These are phyloP conservation scores for Podospora conica DNA, from an alignment of 495 filamentous ascomycete species.

Conservation along the genomic window DNA sequence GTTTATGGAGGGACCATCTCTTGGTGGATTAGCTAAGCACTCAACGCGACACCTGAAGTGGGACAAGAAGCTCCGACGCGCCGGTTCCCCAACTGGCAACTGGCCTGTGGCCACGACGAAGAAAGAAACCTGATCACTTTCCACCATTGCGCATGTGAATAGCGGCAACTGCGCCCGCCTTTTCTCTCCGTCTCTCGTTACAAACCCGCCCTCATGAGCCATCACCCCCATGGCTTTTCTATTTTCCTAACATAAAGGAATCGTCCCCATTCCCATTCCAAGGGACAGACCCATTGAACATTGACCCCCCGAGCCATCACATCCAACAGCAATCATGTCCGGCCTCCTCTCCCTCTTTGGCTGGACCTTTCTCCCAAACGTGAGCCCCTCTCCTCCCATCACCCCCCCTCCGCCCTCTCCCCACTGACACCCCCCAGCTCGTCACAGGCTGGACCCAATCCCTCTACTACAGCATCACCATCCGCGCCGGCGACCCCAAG, in stretches of 20 bases:
- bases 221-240: background rate
- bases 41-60: background rate
- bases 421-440: constrained; percentile 44
- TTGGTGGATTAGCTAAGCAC: background rate
- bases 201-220: background rate
- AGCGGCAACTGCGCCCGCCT: background rate
- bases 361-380: constrained; percentile 75
- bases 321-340: constrained; percentile 19
- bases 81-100: background rate
- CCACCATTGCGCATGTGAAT: background rate
- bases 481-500: constrained; percentile 81
- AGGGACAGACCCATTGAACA: background rate
- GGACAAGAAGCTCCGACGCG: background rate
- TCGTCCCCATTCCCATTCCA: background rate
- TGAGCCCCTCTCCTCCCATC: constrained; percentile 31
- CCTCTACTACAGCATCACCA: constrained; percentile 81
- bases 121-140: background rate
- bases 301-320: too few relatives aligned
- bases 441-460: constrained; percentile 72
- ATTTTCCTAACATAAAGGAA: background rate
- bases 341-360: constrained; percentile 66
- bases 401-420: background rate
- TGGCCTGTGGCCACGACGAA: background rate
- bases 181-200: background rate
- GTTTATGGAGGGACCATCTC: too few relatives aligned